Conservation (phyloP, 495 filamentous ascomycete genomes). For the Pseudoneurospora amorphoporcata region DNA sequence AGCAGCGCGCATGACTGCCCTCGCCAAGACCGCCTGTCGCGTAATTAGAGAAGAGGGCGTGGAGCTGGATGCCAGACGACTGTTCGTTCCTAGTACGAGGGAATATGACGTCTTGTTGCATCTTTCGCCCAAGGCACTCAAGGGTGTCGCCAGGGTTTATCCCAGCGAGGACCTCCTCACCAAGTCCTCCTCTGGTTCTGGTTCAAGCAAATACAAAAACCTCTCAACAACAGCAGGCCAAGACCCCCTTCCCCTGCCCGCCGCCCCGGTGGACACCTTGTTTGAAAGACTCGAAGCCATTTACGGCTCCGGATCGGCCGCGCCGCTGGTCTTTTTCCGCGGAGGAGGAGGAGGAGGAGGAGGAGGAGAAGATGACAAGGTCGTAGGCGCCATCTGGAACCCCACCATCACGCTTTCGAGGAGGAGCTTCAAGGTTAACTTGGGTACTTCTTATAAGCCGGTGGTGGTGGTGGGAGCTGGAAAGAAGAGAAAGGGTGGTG, state of each 20-base stretch:
- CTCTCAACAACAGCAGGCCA: slow-evolving; percentile 36
- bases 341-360: too few relatives aligned
- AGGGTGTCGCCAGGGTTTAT: slow-evolving; percentile 15
- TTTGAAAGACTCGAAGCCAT: slow-evolving; percentile 44
- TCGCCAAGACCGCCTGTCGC: slow-evolving; percentile 63
- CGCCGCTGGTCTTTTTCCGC: too few relatives aligned
- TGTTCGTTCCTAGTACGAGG: slow-evolving; percentile 58
- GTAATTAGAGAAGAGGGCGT: slow-evolving; percentile 46
- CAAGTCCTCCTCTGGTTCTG: too few relatives aligned
- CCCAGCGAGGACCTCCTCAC: slow-evolving; percentile 13
- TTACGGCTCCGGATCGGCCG: too few relatives aligned
- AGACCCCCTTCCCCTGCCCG: slow-evolving; percentile 30
- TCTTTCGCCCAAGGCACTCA: slow-evolving; percentile 44
- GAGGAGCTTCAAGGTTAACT: slow-evolving; percentile 55
- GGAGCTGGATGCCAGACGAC: slow-evolving; percentile 43
- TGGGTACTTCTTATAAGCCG: slow-evolving; percentile 58
- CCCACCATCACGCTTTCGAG: slow-evolving; percentile 40
- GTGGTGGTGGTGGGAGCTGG: neutral
- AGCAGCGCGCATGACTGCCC: slow-evolving; percentile 67
- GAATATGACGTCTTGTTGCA: slow-evolving; percentile 84
- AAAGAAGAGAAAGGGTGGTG: neutral
- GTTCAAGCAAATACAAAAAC: slow-evolving; percentile 56
- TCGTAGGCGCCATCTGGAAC: slow-evolving; percentile 77
- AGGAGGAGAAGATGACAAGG: slow-evolving; percentile 40
- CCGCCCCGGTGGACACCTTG: slow-evolving; percentile 41